A percentile compares a stretch with the other conserved stretches of the same genome.
These are phyloP conservation scores for Talaromyces ruber DNA, from an alignment of 495 filamentous ascomycete species.

Conservation along the genomic window DNA sequence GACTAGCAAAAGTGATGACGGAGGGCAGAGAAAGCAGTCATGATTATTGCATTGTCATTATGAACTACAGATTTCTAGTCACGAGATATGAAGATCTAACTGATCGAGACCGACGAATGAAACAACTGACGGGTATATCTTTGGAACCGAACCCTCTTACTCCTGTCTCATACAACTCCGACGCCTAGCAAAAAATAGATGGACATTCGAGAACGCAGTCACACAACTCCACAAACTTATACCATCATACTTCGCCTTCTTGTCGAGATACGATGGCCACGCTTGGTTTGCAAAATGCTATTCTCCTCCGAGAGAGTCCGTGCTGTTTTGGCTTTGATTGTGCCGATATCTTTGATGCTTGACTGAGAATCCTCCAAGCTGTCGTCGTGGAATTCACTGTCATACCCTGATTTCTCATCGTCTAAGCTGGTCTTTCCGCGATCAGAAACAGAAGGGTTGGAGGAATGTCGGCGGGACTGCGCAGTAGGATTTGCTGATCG, in stretches of 20 bases:
- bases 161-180: conserved; percentile 3
- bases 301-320: conserved; percentile 8
- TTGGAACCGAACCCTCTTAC: not conserved
- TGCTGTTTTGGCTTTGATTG: conserved; percentile 4
- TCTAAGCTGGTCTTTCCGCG: conserved; percentile 12
- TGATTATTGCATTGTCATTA: not conserved
- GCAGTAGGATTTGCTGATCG: conserved; percentile 8
- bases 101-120: not conserved
- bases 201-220: not conserved
- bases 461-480: conserved; percentile 31
- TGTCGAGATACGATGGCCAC: conserved; percentile 27
- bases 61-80: not conserved
- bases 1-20: not conserved
- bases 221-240: conserved; percentile 12
- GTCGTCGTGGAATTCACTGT: conserved; percentile 1
- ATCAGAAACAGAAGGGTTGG: conserved; percentile 15
- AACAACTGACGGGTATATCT: not conserved
- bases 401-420: conserved; percentile 3
- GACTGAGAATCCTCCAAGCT: conserved; percentile 4
- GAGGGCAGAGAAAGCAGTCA: not conserved
- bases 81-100: not conserved
- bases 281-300: conserved; percentile 13
- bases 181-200: not conserved
- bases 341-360: not conserved
- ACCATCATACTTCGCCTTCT: conserved; percentile 47